Evolutionary conservation across 2,329 filamentous ascomycete genomes (phyloP).

Genomic region (Aphanocladium album): DNA sequence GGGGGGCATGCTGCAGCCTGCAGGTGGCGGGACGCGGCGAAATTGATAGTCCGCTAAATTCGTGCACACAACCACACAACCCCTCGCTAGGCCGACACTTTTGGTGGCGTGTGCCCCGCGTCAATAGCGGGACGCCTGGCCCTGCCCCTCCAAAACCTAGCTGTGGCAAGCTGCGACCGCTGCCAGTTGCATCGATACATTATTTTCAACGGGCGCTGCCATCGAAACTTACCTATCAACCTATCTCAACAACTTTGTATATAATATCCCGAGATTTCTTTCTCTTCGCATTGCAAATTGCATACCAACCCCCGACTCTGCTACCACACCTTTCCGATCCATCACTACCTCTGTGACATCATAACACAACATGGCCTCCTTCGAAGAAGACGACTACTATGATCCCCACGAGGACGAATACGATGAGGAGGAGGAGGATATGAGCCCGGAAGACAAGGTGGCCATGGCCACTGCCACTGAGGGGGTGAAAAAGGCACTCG

Average conservation of each 20-base stretch:
- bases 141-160: conserved; percentile 3
- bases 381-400: conserved; percentile 14
- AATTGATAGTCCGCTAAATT: conserved; percentile 14
- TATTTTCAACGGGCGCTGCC: background rate
- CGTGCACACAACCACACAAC: conserved; percentile 5
- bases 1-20: conserved; percentile 17
- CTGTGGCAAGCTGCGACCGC: background rate
- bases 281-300: background rate
- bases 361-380: conserved; percentile 8
- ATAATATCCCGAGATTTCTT: background rate
- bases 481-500: conserved; percentile 63
- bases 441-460: conserved; percentile 43
- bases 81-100: conserved; percentile 1
- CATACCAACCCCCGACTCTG: no score
- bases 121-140: background rate
- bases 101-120: conserved; percentile 12
- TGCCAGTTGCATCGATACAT: background rate
- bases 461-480: conserved; percentile 60
- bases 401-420: conserved; percentile 30
- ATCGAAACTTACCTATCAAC: no score
- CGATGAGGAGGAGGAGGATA: conserved; percentile 41
- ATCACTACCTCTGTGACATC: conserved; percentile 2
- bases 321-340: background rate
- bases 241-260: background rate
- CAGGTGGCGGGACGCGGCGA: conserved; percentile 10